phyloP scores from a whole-genome alignment of 345 rosid species.

The Reutealis trisperma region DNA sequence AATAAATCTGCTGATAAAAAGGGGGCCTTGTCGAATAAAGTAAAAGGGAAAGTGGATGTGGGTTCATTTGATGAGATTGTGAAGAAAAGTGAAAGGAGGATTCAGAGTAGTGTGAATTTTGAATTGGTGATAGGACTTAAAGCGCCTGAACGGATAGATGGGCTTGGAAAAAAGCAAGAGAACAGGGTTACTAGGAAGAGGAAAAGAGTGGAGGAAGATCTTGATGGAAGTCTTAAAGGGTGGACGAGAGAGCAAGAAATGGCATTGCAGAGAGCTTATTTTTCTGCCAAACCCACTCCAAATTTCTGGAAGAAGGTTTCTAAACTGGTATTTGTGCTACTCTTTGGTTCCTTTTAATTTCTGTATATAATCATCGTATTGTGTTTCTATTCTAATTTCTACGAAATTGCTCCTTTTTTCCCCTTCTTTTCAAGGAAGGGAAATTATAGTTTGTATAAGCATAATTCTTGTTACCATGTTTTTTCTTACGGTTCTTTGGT shows the following conservation, averaged over 20 bases:
- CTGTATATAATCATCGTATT: background rate
- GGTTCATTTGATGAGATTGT: background rate
- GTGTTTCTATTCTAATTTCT: background rate
- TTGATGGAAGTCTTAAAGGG: slow-evolving; percentile 24
- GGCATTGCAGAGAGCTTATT: slow-evolving; percentile 76
- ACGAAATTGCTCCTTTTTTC: background rate
- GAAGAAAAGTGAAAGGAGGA: background rate
- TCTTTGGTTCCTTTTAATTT: background rate
- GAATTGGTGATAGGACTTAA: slow-evolving; percentile 6
- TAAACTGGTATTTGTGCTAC: slow-evolving; percentile 50
- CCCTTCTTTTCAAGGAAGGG: background rate
- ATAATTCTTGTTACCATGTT: background rate
- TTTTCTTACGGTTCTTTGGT: background rate
- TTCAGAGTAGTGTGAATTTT: background rate
- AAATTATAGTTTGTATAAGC: background rate
- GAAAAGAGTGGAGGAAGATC: slow-evolving; percentile 11
- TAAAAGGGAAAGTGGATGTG: background rate
- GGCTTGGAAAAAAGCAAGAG: background rate
- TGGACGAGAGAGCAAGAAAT: slow-evolving; percentile 78
- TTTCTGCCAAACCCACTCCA: slow-evolving; percentile 67
- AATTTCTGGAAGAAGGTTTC: slow-evolving; percentile 79
- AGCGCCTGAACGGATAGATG: slow-evolving; percentile 1
- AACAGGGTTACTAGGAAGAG: slow-evolving; percentile 17
- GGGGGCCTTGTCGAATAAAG: background rate
- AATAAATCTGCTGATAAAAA: background rate